Evolutionary conservation across 1,139 yeast genomes (phyloP), one percentile per base, ranked within the genome.

Genomic region (Kazachstania sp.): DNA sequence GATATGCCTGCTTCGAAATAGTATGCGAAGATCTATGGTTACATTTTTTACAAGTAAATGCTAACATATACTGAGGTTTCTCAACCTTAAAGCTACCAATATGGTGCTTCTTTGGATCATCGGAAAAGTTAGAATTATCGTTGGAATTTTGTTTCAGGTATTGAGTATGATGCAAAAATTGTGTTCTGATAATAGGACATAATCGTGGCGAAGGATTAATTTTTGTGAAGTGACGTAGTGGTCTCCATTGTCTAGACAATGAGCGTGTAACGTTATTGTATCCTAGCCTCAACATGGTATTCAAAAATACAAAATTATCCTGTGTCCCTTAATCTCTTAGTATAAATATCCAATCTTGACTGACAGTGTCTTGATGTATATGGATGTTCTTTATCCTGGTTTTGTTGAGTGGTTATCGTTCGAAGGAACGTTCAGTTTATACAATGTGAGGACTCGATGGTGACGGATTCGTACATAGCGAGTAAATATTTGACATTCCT

Each of bases 21-120:
- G 82, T 75, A 62, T 92, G 97, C 3, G 90, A 79, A 0, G 96
- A 86, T 48, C 97, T 71, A 7, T 86, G 78, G 45, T 79, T 75
- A 67, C 98, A 92, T 56, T 80, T 79, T 64, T 88, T 92, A 67
- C 98, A 92, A 0, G 97, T 92, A 67, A 92, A 90, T 0, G 95
- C 92, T 30, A 92, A 75, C 82, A 88, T 83, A 55, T 86, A 71
- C 64, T 81, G 78, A 1, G 95, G 95, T 51, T 82, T 79, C 41
- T 79, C 83, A 3, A 73, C 74, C 55, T 81, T 71, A 45, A 63
- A 35, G 12, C 43, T 35, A 13, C 41, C 42, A 3, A 45, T 39
- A 32, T 39, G 40, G 15, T 34, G 39, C 8, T 23, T 23, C 28
- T 23, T 23, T 19, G 32, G 12, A 20, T 32, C 29, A 12, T 35